A percentile compares a stretch with the other conserved stretches of the same genome.
Conservation (phyloP, 2,329 filamentous ascomycete species). For the Teratosphaeria pseudoeucalypti region DNA sequence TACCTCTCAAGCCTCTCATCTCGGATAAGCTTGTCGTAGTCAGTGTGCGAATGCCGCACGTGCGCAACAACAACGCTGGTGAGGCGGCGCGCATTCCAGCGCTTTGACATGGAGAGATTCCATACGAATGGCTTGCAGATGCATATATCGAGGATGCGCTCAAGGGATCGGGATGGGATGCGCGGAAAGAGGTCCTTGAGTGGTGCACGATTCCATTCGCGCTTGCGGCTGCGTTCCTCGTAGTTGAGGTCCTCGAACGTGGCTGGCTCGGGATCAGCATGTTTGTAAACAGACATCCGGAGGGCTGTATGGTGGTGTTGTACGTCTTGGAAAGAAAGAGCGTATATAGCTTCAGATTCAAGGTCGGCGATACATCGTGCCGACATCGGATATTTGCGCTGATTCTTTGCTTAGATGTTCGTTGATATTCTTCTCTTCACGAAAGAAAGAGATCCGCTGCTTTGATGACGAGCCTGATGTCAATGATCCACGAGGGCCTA, state of each 20-base stretch:
- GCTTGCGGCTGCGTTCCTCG: slow-evolving; percentile 4
- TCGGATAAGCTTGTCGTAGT: slow-evolving; percentile 48
- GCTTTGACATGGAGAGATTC: slow-evolving; percentile 18
- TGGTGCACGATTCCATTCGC: slow-evolving; percentile 22
- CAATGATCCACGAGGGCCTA: neutral
- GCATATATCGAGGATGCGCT: slow-evolving; percentile 19
- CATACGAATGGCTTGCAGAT: slow-evolving; percentile 21
- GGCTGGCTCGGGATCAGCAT: neutral
- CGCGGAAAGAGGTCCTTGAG: slow-evolving; percentile 22
- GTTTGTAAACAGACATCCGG: neutral
- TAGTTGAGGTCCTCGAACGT: neutral
- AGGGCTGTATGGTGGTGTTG: neutral
- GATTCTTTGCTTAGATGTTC: neutral
- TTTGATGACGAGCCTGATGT: neutral
- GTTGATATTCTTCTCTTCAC: too few species aligned
- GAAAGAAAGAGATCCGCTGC: too few species aligned
- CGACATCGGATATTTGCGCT: neutral
- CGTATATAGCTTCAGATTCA: neutral
- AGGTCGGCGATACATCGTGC: neutral
- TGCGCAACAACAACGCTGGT: slow-evolving; percentile 45
- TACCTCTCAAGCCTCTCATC: slow-evolving; percentile 16
- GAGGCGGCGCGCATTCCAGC: slow-evolving; percentile 17
- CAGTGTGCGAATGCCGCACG: slow-evolving; percentile 50
- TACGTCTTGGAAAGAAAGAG: neutral
- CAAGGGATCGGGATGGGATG: slow-evolving; percentile 13